Base-by-base conservation (phyloP, 2,329 filamentous ascomycete species). In the Cercospora beticola region DNA sequence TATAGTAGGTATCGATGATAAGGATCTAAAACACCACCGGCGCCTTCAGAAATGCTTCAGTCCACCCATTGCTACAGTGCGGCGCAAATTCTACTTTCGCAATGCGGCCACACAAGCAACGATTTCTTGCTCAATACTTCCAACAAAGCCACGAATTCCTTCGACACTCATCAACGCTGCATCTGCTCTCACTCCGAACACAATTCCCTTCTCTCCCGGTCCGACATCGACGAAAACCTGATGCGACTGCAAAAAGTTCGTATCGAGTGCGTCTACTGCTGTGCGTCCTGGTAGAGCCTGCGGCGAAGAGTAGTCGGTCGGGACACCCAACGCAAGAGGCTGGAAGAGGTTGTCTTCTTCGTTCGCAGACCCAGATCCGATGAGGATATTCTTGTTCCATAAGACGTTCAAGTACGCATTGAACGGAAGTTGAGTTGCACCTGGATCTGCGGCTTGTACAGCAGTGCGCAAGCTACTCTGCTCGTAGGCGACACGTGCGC, bases 371-470 rank as follows among this genome's bases (percentile, higher is more conserved):
- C 33, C 52, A 23, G 33, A 31, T 23, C 65, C 68, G 1, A 56
- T 54, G 14, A 66, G 43, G 1, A 49, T 46, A 4, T 56, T 57
- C 64, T 61, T 71, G 56, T 70, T 40, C 69, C 69, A 70, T 2
- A 70, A 33, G n/a, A 71, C 21, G 43, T 69, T 70, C 62, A 70
- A 65, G 59, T 69, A 60, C 8, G 69, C 57, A 33, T 71, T 71
- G 64, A 69, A 71, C 3, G 67, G 64, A 9, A 67, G 31, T 54
- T 71, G 56, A 28, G 52, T 46, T 0, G 64, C 61, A 7, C 2
- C 40, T 4, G 43, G 30, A 33, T 69, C 54, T 23, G 26, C 58
- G 18, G 62, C 68, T 26, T 66, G 49, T 4, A 69, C 8, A 14
- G 67, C 36, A 5, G 16, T 40, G 16, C 62, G 28, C 9, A 71